These are phyloP conservation scores for Cercospora canescens DNA, from an alignment of 2,329 filamentous ascomycete genomes.

Conservation along the genomic window DNA sequence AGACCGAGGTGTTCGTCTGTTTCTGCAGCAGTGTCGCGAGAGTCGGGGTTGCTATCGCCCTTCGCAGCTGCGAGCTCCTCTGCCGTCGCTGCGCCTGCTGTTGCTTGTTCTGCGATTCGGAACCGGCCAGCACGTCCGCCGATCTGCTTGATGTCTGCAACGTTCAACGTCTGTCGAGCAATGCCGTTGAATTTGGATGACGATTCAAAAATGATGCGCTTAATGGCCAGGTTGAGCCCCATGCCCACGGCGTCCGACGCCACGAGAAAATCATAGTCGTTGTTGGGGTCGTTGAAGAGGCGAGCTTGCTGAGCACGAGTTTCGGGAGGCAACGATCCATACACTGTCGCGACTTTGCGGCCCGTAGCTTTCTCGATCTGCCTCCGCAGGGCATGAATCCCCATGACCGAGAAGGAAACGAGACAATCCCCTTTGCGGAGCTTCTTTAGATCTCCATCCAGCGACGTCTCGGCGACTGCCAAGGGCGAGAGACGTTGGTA, in stretches of 20 bases:
- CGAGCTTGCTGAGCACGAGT: constrained; percentile 87
- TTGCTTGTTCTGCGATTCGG: constrained; percentile 63
- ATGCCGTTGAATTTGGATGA: constrained; percentile 70
- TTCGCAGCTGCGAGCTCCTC: constrained; percentile 29
- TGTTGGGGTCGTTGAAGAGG: constrained; percentile 92
- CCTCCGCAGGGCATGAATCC: constrained; percentile 76
- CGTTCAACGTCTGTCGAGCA: constrained; percentile 58
- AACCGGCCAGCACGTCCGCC: constrained; percentile 88
- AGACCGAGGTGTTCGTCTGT: constrained; percentile 52
- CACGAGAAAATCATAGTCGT: constrained; percentile 91
- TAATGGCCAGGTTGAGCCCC: constrained; percentile 89
- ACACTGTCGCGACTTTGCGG: constrained; percentile 84
- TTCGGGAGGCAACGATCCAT: constrained; percentile 87
- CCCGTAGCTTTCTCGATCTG: constrained; percentile 76
- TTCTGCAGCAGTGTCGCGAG: neutral
- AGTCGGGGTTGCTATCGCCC: constrained; percentile 20
- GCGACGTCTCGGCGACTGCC: constrained; percentile 61
- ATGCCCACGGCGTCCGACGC: constrained; percentile 97
- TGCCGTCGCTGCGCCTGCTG: constrained; percentile 31
- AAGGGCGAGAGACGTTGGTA: constrained; percentile 85
- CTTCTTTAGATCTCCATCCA: constrained; percentile 63
- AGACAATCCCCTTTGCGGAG: constrained; percentile 89
- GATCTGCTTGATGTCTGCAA: constrained; percentile 91
- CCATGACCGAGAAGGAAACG: constrained; percentile 80
- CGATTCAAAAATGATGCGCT: constrained; percentile 83